A percentile compares a stretch with the other conserved stretches of the same genome.
Conservation (phyloP, 2,329 filamentous ascomycete genomes). For the Botrytis elliptica region DNA sequence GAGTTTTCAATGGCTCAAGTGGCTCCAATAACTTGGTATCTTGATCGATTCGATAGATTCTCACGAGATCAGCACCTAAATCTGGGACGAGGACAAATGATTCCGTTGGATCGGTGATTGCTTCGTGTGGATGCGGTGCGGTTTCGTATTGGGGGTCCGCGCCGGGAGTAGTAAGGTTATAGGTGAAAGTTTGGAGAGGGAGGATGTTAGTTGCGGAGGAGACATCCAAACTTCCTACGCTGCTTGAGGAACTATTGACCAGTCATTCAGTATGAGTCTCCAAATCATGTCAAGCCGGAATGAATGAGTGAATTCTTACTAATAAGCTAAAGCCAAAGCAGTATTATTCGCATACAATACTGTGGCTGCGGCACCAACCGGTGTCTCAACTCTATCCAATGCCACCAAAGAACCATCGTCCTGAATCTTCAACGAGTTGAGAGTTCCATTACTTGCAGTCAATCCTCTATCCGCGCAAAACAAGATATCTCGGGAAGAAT, state of each 20-base stretch:
- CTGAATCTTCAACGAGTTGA: conserved; percentile 14
- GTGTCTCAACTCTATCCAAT: conserved; percentile 11
- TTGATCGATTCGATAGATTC: conserved; percentile 47
- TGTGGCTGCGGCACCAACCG: background rate
- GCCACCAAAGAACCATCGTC: background rate
- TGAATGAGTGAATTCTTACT: background rate
- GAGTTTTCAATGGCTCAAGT: conserved; percentile 25
- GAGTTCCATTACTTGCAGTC: background rate
- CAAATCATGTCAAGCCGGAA: background rate
- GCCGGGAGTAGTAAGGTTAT: background rate
- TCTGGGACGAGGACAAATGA: conserved; percentile 50
- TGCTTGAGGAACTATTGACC: background rate
- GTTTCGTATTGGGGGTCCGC: background rate
- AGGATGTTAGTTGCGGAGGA: background rate
- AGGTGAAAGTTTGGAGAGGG: conserved; percentile 8
- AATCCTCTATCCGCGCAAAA: background rate
- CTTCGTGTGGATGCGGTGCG: conserved; percentile 48
- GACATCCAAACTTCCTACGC: background rate
- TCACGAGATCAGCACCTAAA: conserved; percentile 49
- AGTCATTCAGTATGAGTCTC: background rate
- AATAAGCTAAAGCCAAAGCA: conserved; percentile 2
- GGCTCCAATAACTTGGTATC: conserved; percentile 41
- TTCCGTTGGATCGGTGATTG: conserved; percentile 51
- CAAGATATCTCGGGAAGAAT: background rate
- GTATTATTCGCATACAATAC: conserved; percentile 8